Base-by-base conservation (phyloP, 768 basidiomycete genomes). In the Cystofilobasidium capitatum region DNA sequence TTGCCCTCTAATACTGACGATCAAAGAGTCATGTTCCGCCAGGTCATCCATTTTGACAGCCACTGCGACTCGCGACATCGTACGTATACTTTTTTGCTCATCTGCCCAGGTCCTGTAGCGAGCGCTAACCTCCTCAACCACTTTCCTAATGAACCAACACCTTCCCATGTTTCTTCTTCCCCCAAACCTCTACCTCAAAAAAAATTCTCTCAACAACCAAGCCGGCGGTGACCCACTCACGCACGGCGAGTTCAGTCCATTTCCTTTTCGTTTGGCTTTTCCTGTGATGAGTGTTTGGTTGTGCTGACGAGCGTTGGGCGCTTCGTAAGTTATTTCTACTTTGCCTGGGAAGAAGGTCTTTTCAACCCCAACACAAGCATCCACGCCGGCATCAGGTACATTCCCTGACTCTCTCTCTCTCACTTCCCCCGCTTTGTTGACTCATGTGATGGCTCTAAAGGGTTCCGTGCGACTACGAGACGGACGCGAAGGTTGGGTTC, bases 41-140 rank as follows among this genome's bases (percentile, higher is more conserved):
- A n/a, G n/a, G n/a, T n/a, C 6, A 75, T 77, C 26, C 77, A 77
- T 68, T 77, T 75, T 55, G 77, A 78, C 62, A 75, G 75, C 62
- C 66, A 69, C 55, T 57, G 55, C 20, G 55, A 57, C 55, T 7
- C 6, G 4, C 17, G 55, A 17, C 55, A 24, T 5, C 55, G 20
- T 17, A 57, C n/a, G n/a, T n/a, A n/a, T n/a, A n/a, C n/a, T n/a
- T n/a, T n/a, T n/a, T n/a, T n/a, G n/a, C n/a, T n/a, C n/a, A n/a
- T n/a, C n/a, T n/a, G n/a, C n/a, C n/a, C n/a, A n/a, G n/a, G n/a
- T n/a, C n/a, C n/a, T n/a, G n/a, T n/a, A n/a, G n/a, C n/a, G n/a
- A n/a, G n/a, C n/a, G n/a, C n/a, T n/a, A n/a, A n/a, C n/a, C n/a
- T n/a, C n/a, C n/a, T n/a, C n/a, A n/a, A n/a, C n/a, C n/a, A n/a